A percentile compares a stretch with the other conserved stretches of the same genome.
phyloP scores from a whole-genome alignment of 2,329 filamentous ascomycete species.

The Eutypella sp. region DNA sequence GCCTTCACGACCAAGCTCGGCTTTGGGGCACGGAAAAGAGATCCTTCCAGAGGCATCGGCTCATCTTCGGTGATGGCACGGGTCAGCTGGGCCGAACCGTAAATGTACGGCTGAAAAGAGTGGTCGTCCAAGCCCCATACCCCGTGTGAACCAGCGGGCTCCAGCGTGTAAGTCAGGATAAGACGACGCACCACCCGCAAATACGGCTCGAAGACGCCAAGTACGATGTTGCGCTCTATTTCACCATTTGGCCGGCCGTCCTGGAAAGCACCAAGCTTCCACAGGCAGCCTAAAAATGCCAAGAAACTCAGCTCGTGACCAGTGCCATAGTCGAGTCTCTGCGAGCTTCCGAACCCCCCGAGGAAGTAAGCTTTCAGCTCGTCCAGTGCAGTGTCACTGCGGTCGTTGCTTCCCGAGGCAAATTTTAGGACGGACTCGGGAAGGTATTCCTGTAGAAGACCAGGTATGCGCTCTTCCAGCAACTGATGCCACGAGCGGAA shows the following conservation, averaged over 20 bases:
- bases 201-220: conserved; percentile 78
- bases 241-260: conserved; percentile 46
- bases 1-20: conserved; percentile 64
- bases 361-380: conserved; percentile 78
- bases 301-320: conserved; percentile 94
- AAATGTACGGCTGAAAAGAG: conserved; percentile 88
- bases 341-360: conserved; percentile 80
- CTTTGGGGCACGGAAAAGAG: conserved; percentile 64
- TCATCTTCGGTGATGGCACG: conserved; percentile 63
- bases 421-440: conserved; percentile 31
- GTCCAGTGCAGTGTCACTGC: conserved; percentile 45
- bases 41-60: conserved; percentile 72
- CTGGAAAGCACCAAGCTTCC: conserved; percentile 81
- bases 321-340: conserved; percentile 90
- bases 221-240: conserved; percentile 73
- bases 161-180: conserved; percentile 86
- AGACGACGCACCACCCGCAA: conserved; percentile 69
- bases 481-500: conserved; percentile 80
- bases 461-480: conserved; percentile 54
- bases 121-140: conserved; percentile 99
- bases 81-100: conserved; percentile 85
- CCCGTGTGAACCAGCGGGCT: conserved; percentile 92
- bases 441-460: conserved; percentile 54
- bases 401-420: conserved; percentile 12
- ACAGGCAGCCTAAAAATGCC: conserved; percentile 83